These are phyloP conservation scores for Fusarium chlamydosporum DNA, from an alignment of 2,329 filamentous ascomycete genomes.

Conservation along the genomic window DNA sequence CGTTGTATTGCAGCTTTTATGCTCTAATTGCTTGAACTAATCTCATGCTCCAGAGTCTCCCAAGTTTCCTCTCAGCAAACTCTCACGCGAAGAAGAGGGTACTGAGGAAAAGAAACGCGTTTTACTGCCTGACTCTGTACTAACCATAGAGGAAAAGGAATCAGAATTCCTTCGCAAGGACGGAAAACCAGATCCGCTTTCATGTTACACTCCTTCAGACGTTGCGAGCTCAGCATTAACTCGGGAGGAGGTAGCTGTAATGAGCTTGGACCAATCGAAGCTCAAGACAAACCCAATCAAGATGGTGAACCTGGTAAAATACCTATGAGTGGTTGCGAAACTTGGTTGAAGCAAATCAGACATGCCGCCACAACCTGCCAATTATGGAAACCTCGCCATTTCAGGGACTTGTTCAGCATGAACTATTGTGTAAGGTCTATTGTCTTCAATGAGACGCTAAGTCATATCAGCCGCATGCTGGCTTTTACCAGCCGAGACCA, in stretches of 20 bases:
- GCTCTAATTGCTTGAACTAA: too few species aligned
- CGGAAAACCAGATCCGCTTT: too few species aligned
- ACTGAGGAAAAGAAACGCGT: too few species aligned
- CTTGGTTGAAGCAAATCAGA: not conserved
- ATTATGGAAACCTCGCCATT: not conserved
- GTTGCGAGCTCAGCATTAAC: too few species aligned
- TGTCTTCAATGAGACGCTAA: not conserved
- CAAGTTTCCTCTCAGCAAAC: too few species aligned
- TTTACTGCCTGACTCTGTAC: too few species aligned
- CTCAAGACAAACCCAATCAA: not conserved
- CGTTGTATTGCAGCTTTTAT: too few species aligned
- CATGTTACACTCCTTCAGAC: too few species aligned
- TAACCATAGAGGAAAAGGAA: too few species aligned
- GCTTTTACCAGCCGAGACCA: not conserved
- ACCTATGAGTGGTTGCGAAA: not conserved
- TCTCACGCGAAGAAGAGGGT: too few species aligned
- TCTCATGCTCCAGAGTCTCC: too few species aligned
- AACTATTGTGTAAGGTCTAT: not conserved
- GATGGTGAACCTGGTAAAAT: not conserved
- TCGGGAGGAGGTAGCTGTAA: not conserved
- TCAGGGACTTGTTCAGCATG: not conserved
- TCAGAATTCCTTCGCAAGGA: too few species aligned
- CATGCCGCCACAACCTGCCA: not conserved
- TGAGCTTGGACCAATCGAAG: not conserved
- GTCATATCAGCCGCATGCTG: not conserved